Evolutionary conservation across 2,329 filamentous ascomycete genomes (phyloP).

Genomic region (Colletotrichum lindemuthianum): DNA sequence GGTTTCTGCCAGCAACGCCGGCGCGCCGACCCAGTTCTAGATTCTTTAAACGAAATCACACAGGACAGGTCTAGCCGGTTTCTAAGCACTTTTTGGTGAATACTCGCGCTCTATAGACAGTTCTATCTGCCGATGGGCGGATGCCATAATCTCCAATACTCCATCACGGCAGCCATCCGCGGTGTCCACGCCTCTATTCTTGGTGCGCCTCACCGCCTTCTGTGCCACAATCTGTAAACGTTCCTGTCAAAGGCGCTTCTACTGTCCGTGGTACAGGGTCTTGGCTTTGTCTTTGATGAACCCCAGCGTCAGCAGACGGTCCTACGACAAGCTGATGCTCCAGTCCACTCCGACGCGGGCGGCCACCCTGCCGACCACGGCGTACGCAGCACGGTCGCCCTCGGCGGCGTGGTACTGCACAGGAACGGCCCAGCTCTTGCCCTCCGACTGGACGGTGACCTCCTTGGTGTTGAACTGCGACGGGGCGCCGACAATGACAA

Average conservation of each 20-base stretch:
- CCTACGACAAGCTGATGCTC: conserved; percentile 51
- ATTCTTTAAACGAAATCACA: conserved; percentile 21
- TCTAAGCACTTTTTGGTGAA: neutral
- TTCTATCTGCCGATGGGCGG: conserved; percentile 1
- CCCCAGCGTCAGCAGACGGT: conserved; percentile 11
- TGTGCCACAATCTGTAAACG: too few relatives aligned
- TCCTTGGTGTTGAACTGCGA: conserved; percentile 73
- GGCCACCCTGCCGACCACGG: conserved; percentile 61
- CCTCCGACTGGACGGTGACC: conserved; percentile 64
- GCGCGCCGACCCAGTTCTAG: conserved; percentile 6
- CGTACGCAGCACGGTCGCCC: conserved; percentile 60
- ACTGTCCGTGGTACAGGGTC: too few relatives aligned
- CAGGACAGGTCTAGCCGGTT: neutral
- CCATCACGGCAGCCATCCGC: conserved; percentile 20
- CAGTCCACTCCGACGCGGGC: conserved; percentile 65
- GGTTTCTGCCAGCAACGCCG: neutral
- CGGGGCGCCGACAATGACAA: conserved; percentile 85
- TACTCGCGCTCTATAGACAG: conserved; percentile 6
- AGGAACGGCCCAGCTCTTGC: conserved; percentile 64
- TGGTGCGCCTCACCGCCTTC: neutral
- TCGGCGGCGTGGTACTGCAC: conserved; percentile 67
- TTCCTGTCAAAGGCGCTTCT: too few relatives aligned
- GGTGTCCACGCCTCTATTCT: conserved; percentile 14
- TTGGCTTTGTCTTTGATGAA: conserved; percentile 3
- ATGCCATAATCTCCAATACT: neutral